Percentiles rank a stretch among this genome's conserved stretches.
Evolutionary conservation across 257 asterid genomes (phyloP).

Genomic region (Agastache rugosa): DNA sequence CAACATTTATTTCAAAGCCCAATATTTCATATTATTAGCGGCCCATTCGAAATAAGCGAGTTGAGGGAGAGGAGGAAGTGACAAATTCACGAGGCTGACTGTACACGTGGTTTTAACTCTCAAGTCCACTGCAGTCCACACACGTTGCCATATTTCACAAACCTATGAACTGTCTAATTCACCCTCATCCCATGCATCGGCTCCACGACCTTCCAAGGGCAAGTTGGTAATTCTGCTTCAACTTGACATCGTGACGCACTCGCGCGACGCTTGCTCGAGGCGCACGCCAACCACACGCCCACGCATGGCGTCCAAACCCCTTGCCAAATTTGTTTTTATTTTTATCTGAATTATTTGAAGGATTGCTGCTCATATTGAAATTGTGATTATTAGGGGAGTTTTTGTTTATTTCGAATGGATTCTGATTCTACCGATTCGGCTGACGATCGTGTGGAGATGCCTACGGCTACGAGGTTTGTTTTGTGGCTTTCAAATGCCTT

Average conservation of each 20-base stretch:
- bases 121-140: conserved; percentile 33
- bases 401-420: conserved; percentile 42
- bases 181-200: conserved; percentile 14
- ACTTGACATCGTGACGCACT: conserved; percentile 37
- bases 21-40: no score
- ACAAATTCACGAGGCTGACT: no score
- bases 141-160: conserved; percentile 34
- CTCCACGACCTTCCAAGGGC: neutral
- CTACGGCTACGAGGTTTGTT: conserved; percentile 43
- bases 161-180: conserved; percentile 19
- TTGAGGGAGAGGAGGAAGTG: no score
- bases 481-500: neutral
- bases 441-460: conserved; percentile 35
- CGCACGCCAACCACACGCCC: conserved; percentile 59
- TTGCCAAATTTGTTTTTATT: conserved; percentile 1
- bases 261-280: conserved; percentile 37
- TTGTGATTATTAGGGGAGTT: neutral
- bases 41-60: no score
- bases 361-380: neutral
- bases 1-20: no score
- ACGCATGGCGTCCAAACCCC: conserved; percentile 40
- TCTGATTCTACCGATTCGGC: conserved; percentile 44
- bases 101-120: conserved; percentile 24
- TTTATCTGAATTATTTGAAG: neutral
- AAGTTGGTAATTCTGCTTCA: neutral